phyloP scores from a whole-genome alignment of 2,329 filamentous ascomycete species.

The Aspergillus sp. region DNA sequence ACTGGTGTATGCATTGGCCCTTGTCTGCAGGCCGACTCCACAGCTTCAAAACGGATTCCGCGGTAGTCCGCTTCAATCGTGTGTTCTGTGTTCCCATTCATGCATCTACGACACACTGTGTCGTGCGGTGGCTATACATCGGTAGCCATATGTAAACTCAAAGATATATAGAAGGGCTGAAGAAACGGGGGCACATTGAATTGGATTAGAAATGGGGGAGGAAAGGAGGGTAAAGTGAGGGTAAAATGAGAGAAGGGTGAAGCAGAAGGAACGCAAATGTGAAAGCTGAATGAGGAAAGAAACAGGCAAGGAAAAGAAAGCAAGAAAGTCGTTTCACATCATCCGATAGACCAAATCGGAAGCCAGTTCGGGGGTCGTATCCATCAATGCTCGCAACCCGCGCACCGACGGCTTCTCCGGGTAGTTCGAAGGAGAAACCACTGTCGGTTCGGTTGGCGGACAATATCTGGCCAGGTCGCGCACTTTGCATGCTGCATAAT shows the following conservation, averaged over 20 bases:
- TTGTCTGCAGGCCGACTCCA: not conserved
- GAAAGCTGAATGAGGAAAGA: not conserved
- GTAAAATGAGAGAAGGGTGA: too few species aligned
- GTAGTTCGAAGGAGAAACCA: conserved; percentile 19
- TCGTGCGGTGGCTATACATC: not conserved
- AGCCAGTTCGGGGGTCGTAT: conserved; percentile 39
- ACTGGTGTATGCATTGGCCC: not conserved
- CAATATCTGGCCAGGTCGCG: conserved; percentile 38
- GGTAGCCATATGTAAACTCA: not conserved
- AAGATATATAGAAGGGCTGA: not conserved
- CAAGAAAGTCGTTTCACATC: conserved; percentile 17
- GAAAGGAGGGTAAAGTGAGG: not conserved
- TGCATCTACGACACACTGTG: not conserved
- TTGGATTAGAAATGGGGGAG: not conserved
- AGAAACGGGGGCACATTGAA: not conserved
- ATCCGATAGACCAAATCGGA: conserved; percentile 45
- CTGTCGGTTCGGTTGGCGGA: conserved; percentile 25
- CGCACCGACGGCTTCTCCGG: conserved; percentile 26
- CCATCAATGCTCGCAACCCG: conserved; percentile 37
- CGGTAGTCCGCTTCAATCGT: not conserved
- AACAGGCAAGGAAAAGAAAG: conserved; percentile 9
- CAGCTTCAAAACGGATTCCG: not conserved
- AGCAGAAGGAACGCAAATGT: too few species aligned
- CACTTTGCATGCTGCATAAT: conserved; percentile 43
- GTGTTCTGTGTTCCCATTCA: not conserved